Evolutionary conservation across 768 basidiomycete genomes (phyloP), one percentile per base, ranked within the genome.

Genomic region (Favolaschia claudopus): DNA sequence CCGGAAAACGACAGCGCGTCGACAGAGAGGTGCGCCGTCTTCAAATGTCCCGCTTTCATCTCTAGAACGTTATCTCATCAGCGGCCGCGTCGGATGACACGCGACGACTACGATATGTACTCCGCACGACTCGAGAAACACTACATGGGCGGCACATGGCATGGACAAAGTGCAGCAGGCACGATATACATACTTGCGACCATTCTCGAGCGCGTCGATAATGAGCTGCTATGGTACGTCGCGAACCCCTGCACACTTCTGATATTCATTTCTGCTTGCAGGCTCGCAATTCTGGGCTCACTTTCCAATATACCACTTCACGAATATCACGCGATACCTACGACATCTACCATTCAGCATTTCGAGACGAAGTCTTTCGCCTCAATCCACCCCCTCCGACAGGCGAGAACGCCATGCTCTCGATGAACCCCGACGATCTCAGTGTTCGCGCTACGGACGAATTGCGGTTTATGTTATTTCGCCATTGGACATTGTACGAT

Each of bases 401-500:
- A 67, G 64, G 75, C 38, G 73, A 79, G 7, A 77, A 79, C 48
- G 76, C 79, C 15, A 70, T 78, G 58, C 79, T 81, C 50, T 83
- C 87, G 0, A 76, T 87, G 24, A 85, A 83, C 62, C 92, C 96
- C 2, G 95, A 98, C 65, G 96, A 99, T 70, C 77, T 82, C 56
- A 86, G 89, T 28, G 87, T 99, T 62, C 85, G 93, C 34, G 80
- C 89, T 36, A 88, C 87, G 29, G 94, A 96, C 48, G 97, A 99
- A 73, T 79, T 99, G 51, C 84, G 97, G 24, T 99, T 99, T 73
- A 95, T 89, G 76, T 83, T 98, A 51, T 95, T 96, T 71, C 84
- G 96, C 55, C 97, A 99, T 76, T 99, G 97, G 97, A 98, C 91
- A 28, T 76, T 99, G 42, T 99, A 98, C 70, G 97, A 99, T 69